Base-by-base conservation (phyloP, 1,284 basidiomycete species). In the Ustilago hordei region DNA sequence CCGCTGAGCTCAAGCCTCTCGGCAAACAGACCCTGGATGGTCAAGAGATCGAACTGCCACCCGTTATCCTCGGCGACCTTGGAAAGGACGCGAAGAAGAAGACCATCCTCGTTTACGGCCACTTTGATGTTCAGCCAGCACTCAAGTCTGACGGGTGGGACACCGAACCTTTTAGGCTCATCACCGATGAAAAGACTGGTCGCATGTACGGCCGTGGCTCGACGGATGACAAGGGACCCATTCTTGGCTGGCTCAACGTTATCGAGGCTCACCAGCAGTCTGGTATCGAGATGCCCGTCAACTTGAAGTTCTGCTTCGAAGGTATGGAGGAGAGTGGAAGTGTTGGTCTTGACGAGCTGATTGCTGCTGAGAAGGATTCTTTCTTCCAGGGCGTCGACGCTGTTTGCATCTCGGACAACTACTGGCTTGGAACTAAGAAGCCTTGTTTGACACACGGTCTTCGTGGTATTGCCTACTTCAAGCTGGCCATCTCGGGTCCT, bases 281-380 rank as follows among this genome's bases (percentile, higher is more conserved):
- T 55, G 90, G 84, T 47, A 89, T 92, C 63, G 91, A 92, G 58
- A 89, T 99, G 19, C 96, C 96, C 1, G 96, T 99, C 61, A 99
- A 99, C 87, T 87, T 99, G 79, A 91, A 92, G 82, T 92, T 95
- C 89, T 95, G 93, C 88, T 95, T 99, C 84, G 96, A 99, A 80
- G 87, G 96, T 8, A 99, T 99, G 97, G 96, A 99, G 87, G 96
- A 99, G 88, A 93, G 90, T 80, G 96, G 96, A 8, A 94, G 93
- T 52, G 94, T 95, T 82, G 95, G 95, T 7, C 90, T 99, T 12
- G 95, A 98, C 84, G 93, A 93, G 60, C 90, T 98, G 58, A 95
- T 99, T 79, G 88, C 90, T 75, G 89, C 89, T 57, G 95, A 98
- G 88, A 91, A 92, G 67, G 89, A 91, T 84, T 89, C 90, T 36